Evolutionary conservation across 768 basidiomycete genomes (phyloP).

Genomic region (Botryobasidium botryosum): DNA sequence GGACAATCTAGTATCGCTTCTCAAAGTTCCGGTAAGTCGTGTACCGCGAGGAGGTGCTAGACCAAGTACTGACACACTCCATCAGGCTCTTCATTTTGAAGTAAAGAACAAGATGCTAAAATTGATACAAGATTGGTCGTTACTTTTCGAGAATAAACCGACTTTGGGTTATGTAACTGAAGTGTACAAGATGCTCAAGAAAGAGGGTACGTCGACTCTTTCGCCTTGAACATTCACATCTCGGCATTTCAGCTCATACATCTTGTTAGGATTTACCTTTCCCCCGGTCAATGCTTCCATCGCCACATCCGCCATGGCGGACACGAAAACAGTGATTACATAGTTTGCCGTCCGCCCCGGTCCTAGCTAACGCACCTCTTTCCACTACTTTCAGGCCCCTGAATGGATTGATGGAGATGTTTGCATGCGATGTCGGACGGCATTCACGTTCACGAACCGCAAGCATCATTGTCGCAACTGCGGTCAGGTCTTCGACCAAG

Average conservation of each 20-base stretch:
- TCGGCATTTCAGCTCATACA: too few relatives aligned
- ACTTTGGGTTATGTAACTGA: conserved; percentile 57
- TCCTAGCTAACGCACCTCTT: not conserved
- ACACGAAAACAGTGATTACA: conserved; percentile 49
- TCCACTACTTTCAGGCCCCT: conserved; percentile 35
- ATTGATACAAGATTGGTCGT: conserved; percentile 84
- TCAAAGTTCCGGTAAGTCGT: conserved; percentile 42
- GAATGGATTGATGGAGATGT: conserved; percentile 96
- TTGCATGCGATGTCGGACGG: conserved; percentile 78
- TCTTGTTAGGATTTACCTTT: conserved; percentile 53
- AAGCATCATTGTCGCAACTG: conserved; percentile 99
- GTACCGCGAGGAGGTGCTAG: not conserved
- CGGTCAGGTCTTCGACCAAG: conserved; percentile 89
- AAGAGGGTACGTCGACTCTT: conserved; percentile 39
- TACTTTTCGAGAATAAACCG: conserved; percentile 72
- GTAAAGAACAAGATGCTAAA: conserved; percentile 67
- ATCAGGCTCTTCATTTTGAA: conserved; percentile 45
- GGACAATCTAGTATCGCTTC: conserved; percentile 79
- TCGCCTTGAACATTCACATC: not conserved
- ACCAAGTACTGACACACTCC: not conserved
- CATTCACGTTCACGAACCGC: conserved; percentile 89
- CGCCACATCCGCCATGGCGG: conserved; percentile 70
- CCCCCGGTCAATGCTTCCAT: conserved; percentile 59
- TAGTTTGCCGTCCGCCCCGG: not conserved
- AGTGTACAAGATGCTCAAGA: conserved; percentile 58